A percentile compares a stretch with the other conserved stretches of the same genome.
Conservation (phyloP, 2,329 filamentous ascomycete genomes). For the Apiospora marii region DNA sequence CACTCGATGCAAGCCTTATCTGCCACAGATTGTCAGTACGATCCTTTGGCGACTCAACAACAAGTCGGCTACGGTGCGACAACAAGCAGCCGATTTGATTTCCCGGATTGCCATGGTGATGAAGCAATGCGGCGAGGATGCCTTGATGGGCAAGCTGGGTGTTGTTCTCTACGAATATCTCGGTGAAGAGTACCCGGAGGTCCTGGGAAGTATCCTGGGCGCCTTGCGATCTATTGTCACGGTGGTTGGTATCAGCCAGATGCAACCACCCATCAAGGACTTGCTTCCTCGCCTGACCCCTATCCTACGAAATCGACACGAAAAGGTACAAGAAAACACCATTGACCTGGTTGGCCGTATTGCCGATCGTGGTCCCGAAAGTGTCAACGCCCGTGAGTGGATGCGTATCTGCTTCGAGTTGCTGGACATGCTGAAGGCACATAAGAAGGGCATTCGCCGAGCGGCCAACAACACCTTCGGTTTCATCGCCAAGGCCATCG, state of each 20-base stretch:
- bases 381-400: conserved; percentile 97
- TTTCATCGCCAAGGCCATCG: conserved; percentile 99
- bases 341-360: conserved; percentile 98
- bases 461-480: conserved; percentile 99
- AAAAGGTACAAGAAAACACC: conserved; percentile 99
- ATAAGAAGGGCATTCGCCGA: conserved; percentile 98
- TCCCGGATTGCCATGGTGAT: conserved; percentile 98
- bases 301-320: conserved; percentile 97
- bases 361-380: conserved; percentile 94
- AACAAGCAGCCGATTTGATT: conserved; percentile 96
- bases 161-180: conserved; percentile 97
- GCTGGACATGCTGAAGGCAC: conserved; percentile 98
- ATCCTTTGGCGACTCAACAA: conserved; percentile 98
- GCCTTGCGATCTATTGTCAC: conserved; percentile 96
- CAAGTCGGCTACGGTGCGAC: conserved; percentile 94
- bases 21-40: conserved; percentile 95
- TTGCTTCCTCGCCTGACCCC: conserved; percentile 92
- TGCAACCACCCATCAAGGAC: conserved; percentile 98
- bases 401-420: conserved; percentile 99
- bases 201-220: conserved; percentile 94
- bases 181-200: conserved; percentile 97
- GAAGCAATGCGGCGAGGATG: conserved; percentile 98
- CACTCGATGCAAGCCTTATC: conserved; percentile 92
- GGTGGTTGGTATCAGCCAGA: conserved; percentile 95
- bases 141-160: conserved; percentile 92